Evolutionary conservation across 148 eudicot genomes (phyloP).

Genomic region (Limonium bicolor): DNA sequence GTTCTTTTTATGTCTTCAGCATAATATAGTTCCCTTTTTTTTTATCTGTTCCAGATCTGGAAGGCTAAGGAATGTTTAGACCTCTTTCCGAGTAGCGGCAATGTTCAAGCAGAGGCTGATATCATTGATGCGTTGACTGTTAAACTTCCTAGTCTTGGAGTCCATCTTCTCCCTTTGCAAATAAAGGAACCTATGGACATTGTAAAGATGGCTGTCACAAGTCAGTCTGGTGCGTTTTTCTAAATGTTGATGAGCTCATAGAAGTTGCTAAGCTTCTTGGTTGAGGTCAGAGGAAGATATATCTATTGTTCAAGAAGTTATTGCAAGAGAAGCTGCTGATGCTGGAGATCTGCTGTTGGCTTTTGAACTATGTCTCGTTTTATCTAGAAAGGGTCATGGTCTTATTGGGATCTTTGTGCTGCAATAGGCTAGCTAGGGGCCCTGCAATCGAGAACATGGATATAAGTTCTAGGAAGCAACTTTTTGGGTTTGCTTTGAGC

Average conservation of each 20-base stretch:
- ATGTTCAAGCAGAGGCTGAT: constrained; percentile 76
- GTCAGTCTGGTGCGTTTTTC: constrained; percentile 81
- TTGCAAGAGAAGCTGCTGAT: constrained; percentile 97
- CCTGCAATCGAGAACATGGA: constrained; percentile 79
- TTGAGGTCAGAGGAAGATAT: constrained; percentile 72
- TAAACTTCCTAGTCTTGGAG: constrained; percentile 89
- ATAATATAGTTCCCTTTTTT: no score
- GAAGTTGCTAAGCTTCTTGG: constrained; percentile 94
- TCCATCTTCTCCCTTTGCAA: constrained; percentile 77
- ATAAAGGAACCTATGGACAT: constrained; percentile 96
- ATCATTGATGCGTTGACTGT: constrained; percentile 71
- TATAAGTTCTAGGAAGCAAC: constrained; percentile 60
- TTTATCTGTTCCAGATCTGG: no score
- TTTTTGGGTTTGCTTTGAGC: constrained; percentile 90
- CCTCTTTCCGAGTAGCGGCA: constrained; percentile 66
- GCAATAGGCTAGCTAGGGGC: constrained; percentile 92
- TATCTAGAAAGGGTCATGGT: constrained; percentile 89
- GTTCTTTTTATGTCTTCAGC: no score
- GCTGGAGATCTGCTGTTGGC: constrained; percentile 91
- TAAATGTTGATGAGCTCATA: constrained; percentile 82
- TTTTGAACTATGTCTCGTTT: constrained; percentile 71
- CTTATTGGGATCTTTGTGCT: constrained; percentile 94
- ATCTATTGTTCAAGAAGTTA: constrained; percentile 81
- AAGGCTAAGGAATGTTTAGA: constrained; percentile 93
- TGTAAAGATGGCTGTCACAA: constrained; percentile 74